These are phyloP conservation scores for Magnusiomyces suaveolens DNA, from an alignment of 1,139 yeast species.

Conservation along the genomic window DNA sequence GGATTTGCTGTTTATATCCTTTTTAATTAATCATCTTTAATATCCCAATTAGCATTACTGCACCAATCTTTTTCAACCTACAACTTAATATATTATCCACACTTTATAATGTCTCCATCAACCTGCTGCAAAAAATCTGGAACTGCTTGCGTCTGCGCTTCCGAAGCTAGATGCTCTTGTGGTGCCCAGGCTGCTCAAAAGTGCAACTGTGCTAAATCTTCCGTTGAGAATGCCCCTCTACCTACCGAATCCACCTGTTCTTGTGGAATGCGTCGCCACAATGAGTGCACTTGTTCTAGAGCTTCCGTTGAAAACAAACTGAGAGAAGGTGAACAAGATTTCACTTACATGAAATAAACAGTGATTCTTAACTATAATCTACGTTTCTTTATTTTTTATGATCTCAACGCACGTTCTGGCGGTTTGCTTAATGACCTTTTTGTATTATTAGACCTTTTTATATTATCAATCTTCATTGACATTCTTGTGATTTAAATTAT, in stretches of 20 bases:
- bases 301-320: constrained; percentile 26
- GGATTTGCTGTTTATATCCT: not conserved
- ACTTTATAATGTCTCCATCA: constrained; percentile 2
- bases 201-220: constrained; percentile 33
- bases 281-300: constrained; percentile 34
- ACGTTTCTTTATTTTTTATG: not conserved
- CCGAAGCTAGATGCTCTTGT: constrained; percentile 38
- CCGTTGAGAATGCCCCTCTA: constrained; percentile 29
- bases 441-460: not conserved
- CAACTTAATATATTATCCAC: not conserved
- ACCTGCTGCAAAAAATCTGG: constrained; percentile 32
- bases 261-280: constrained; percentile 33
- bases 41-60: not conserved
- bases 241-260: constrained; percentile 29
- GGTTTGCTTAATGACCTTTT: not conserved
- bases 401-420: not conserved
- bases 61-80: not conserved
- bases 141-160: constrained; percentile 33
- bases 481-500: too few relatives aligned
- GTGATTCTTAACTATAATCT: not conserved
- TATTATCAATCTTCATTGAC: too few relatives aligned
- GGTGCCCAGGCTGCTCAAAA: constrained; percentile 35
- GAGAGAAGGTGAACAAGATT: constrained; percentile 36
- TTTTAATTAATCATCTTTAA: not conserved
- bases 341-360: constrained; percentile 31